Evolutionary conservation across 1,284 basidiomycete species (phyloP).

Genomic region (Ustilago sp.): DNA sequence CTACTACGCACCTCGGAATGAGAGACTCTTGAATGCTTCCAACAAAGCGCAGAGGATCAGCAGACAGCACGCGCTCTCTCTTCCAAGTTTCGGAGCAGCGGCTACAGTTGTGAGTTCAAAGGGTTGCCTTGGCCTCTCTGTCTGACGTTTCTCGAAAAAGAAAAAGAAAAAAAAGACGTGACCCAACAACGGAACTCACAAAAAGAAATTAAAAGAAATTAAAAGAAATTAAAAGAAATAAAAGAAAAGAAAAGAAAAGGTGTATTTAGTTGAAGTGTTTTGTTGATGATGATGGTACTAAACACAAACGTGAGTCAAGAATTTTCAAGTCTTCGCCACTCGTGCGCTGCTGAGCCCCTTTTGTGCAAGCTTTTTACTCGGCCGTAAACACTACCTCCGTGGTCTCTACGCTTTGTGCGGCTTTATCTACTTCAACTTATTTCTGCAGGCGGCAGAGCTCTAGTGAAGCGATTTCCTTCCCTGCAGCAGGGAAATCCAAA

Average conservation of each 20-base stretch:
- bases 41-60: not conserved
- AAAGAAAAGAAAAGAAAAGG: not conserved
- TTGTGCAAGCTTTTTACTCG: too few relatives aligned
- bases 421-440: too few relatives aligned
- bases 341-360: too few relatives aligned
- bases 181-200: slow-evolving; percentile 1
- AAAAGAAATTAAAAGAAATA: slow-evolving; percentile 2
- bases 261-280: too few relatives aligned
- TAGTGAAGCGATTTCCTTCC: slow-evolving; percentile 14
- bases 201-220: not conserved
- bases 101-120: not conserved
- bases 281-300: too few relatives aligned
- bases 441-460: not conserved
- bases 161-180: not conserved
- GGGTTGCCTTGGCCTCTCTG: not conserved
- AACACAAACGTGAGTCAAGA: too few relatives aligned
- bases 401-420: too few relatives aligned
- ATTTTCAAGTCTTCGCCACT: too few relatives aligned
- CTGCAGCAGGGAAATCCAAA: not conserved
- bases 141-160: not conserved
- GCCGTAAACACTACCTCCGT: too few relatives aligned
- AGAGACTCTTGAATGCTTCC: not conserved
- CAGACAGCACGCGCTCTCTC: too few relatives aligned
- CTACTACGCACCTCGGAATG: slow-evolving; percentile 5
- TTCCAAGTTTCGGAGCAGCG: too few relatives aligned